A percentile compares a stretch with the other conserved stretches of the same genome.
Evolutionary conservation across 768 basidiomycete genomes (phyloP).

Genomic region (Psilocybe azurescens): DNA sequence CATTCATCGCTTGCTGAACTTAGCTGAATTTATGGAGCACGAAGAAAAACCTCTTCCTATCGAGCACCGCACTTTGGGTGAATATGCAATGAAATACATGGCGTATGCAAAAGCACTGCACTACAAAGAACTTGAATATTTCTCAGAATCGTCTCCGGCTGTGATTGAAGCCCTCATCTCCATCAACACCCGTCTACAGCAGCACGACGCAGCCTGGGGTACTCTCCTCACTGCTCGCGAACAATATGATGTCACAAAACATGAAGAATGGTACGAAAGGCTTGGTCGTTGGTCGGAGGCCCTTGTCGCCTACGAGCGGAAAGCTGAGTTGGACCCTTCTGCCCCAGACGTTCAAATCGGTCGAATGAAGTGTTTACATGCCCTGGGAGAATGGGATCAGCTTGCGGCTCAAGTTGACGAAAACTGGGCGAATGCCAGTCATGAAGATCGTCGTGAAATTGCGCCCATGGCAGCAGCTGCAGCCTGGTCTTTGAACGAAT

Average conservation of each 20-base stretch:
- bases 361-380: slow-evolving; percentile 94
- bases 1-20: slow-evolving; percentile 87
- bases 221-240: slow-evolving; percentile 90
- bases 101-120: slow-evolving; percentile 98
- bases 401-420: slow-evolving; percentile 86
- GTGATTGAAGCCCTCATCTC: slow-evolving; percentile 95
- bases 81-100: slow-evolving; percentile 91
- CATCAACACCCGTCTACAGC: slow-evolving; percentile 95
- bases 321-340: slow-evolving; percentile 74
- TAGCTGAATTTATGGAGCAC: slow-evolving; percentile 99
- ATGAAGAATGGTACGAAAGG: slow-evolving; percentile 98
- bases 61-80: slow-evolving; percentile 90
- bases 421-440: slow-evolving; percentile 81
- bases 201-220: slow-evolving; percentile 98
- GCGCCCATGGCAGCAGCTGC: slow-evolving; percentile 98
- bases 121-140: slow-evolving; percentile 98
- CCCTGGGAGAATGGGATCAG: slow-evolving; percentile 97
- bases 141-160: slow-evolving; percentile 86
- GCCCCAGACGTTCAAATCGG: slow-evolving; percentile 84
- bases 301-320: slow-evolving; percentile 81
- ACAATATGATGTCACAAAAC: slow-evolving; percentile 88
- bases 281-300: slow-evolving; percentile 97
- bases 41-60: slow-evolving; percentile 96
- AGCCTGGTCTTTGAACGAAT: slow-evolving; percentile 95
- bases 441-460: slow-evolving; percentile 88